Evolutionary conservation across 331 rosid species (phyloP).

Genomic region (Malus hybrid): DNA sequence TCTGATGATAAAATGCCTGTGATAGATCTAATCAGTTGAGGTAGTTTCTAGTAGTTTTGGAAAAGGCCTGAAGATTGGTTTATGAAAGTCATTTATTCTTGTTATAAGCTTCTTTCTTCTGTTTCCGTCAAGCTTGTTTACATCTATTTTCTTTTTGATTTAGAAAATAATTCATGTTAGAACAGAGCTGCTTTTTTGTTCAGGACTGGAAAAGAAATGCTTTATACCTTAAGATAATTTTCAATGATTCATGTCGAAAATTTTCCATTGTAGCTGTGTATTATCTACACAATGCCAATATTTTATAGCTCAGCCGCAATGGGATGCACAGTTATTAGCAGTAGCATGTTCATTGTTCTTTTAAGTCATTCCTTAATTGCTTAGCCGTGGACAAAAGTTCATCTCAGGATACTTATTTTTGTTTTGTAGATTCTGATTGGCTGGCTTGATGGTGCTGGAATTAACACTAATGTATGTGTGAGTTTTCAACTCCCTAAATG

Average conservation of each 20-base stretch:
- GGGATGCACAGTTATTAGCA: neutral
- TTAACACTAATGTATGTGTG: constrained; percentile 63
- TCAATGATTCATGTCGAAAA: neutral
- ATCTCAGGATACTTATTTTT: neutral
- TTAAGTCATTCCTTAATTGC: neutral
- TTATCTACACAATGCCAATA: neutral
- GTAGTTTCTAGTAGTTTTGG: neutral
- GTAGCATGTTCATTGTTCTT: neutral
- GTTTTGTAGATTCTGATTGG: constrained; percentile 3
- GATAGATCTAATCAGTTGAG: neutral
- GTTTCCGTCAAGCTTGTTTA: neutral
- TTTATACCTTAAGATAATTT: neutral
- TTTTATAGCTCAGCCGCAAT: neutral
- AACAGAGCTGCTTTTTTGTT: neutral
- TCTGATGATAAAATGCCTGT: neutral
- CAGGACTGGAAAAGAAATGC: neutral
- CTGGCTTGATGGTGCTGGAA: constrained; percentile 27
- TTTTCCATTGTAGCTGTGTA: neutral
- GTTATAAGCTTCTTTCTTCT: neutral
- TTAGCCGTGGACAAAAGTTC: neutral
- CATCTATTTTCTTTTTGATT: neutral
- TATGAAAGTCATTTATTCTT: neutral
- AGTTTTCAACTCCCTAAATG: constrained; percentile 97
- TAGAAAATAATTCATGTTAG: neutral
- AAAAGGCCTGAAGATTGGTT: neutral